These are phyloP conservation scores for Coleophoma crateriformis DNA, from an alignment of 2,329 filamentous ascomycete genomes.

Conservation along the genomic window DNA sequence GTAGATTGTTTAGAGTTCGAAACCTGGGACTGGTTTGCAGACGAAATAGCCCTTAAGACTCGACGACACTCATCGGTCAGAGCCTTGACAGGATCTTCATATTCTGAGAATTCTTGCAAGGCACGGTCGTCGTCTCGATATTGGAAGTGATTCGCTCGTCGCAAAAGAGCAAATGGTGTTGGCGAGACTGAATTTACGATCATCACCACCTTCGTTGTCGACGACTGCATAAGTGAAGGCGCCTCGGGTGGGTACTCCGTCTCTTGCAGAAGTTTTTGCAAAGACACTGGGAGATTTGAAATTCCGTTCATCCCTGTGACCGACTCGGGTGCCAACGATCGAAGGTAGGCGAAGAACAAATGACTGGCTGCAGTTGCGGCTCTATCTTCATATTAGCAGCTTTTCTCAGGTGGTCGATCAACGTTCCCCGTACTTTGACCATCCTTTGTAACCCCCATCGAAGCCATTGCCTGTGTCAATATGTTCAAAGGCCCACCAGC, in stretches of 20 bases:
- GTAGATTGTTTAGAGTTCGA: slow-evolving; percentile 67
- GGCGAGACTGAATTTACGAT: slow-evolving; percentile 93
- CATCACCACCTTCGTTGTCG: slow-evolving; percentile 89
- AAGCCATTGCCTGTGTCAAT: slow-evolving; percentile 84
- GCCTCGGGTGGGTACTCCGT: slow-evolving; percentile 89
- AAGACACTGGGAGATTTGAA: slow-evolving; percentile 78
- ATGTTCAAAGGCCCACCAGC: slow-evolving; percentile 98
- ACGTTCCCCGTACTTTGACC: slow-evolving; percentile 59
- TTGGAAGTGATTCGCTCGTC: slow-evolving; percentile 89
- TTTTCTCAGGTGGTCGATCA: neutral
- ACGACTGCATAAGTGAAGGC: slow-evolving; percentile 69
- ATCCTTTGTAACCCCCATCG: slow-evolving; percentile 86
- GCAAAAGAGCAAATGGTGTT: slow-evolving; percentile 84
- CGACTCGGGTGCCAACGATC: slow-evolving; percentile 79
- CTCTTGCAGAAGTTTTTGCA: slow-evolving; percentile 85
- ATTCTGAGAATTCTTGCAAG: slow-evolving; percentile 81
- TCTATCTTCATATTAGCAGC: slow-evolving; percentile 35
- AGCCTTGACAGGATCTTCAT: slow-evolving; percentile 81
- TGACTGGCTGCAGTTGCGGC: slow-evolving; percentile 95
- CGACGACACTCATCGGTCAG: slow-evolving; percentile 91
- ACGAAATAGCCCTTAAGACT: slow-evolving; percentile 83
- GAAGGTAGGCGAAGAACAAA: slow-evolving; percentile 94
- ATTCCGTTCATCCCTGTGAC: slow-evolving; percentile 68
- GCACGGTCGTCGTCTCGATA: slow-evolving; percentile 84
- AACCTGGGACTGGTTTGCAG: slow-evolving; percentile 78